A percentile compares a stretch with the other conserved stretches of the same genome.
These are phyloP conservation scores for Malus fusca DNA, from an alignment of 306 rosid genomes.

Conservation along the genomic window DNA sequence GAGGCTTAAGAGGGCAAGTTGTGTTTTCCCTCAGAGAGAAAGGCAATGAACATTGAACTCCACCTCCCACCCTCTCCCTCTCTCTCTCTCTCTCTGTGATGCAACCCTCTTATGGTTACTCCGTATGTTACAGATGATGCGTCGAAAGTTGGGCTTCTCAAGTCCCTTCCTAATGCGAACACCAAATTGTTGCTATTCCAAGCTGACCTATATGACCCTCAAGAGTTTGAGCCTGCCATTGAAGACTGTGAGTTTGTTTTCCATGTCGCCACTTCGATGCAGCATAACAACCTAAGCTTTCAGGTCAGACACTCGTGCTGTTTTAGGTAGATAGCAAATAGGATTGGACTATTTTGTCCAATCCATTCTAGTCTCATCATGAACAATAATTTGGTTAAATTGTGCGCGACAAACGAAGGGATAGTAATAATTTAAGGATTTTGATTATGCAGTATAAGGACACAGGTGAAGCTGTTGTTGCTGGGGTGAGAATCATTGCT, in stretches of 20 bases:
- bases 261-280: conserved; percentile 35
- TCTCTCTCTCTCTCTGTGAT: neutral
- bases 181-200: conserved; percentile 27
- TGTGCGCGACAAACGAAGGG: neutral
- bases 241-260: conserved; percentile 44
- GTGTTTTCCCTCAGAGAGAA: neutral
- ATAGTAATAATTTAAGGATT: neutral
- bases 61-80: neutral
- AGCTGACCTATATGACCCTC: conserved; percentile 35
- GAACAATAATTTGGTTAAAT: neutral
- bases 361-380: neutral
- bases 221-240: conserved; percentile 25
- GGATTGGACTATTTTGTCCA: neutral
- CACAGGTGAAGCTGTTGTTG: conserved; percentile 33
- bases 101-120: neutral
- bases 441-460: conserved; percentile 23
- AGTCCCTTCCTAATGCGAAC: conserved; percentile 28
- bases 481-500: conserved; percentile 20
- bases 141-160: conserved; percentile 27
- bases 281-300: conserved; percentile 18
- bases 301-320: conserved; percentile 17
- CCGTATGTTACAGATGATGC: conserved; percentile 29
- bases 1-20: too few relatives aligned
- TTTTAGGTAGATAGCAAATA: neutral
- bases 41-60: neutral